Conservation (phyloP, 345 rosid species). For the Xanthoceras sorbifolium region DNA sequence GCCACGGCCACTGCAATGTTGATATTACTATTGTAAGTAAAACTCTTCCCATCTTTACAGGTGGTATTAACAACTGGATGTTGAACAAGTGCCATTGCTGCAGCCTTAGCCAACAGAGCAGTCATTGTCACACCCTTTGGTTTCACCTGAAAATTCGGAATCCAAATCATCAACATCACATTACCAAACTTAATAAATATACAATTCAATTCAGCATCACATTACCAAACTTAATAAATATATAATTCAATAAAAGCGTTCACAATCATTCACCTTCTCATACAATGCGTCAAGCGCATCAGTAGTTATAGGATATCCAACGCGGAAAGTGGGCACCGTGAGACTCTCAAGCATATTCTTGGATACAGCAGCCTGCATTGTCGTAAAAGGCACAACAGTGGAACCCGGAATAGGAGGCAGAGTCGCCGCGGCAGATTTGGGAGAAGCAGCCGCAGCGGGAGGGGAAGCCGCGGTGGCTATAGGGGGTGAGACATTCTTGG, state of each 20-base stretch:
- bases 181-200: not conserved
- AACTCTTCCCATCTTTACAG: slow-evolving; percentile 89
- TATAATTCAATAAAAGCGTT: not conserved
- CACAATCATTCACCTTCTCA: slow-evolving; percentile 59
- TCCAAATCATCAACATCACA: not conserved
- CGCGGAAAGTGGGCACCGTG: slow-evolving; percentile 86
- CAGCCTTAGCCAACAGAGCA: slow-evolving; percentile 87
- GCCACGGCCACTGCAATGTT: slow-evolving; percentile 98
- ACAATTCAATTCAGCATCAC: not conserved
- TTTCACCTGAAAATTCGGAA: slow-evolving; percentile 58
- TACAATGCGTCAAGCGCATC: slow-evolving; percentile 87
- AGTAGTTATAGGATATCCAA: slow-evolving; percentile 78
- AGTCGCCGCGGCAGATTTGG: slow-evolving; percentile 37
- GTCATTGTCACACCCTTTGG: slow-evolving; percentile 98
- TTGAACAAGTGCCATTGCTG: slow-evolving; percentile 90
- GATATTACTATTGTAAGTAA: slow-evolving; percentile 63
- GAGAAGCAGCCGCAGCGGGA: slow-evolving; percentile 29
- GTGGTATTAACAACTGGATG: slow-evolving; percentile 90
- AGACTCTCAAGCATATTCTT: slow-evolving; percentile 91
- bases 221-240: not conserved
- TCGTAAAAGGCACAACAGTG: slow-evolving; percentile 75
- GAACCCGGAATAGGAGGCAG: slow-evolving; percentile 65
- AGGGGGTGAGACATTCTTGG: slow-evolving; percentile 38
- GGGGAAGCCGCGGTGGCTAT: slow-evolving; percentile 31
- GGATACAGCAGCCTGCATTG: slow-evolving; percentile 87